Base-by-base conservation (phyloP, 768 basidiomycete genomes). In the Austroboletus eburneus region DNA sequence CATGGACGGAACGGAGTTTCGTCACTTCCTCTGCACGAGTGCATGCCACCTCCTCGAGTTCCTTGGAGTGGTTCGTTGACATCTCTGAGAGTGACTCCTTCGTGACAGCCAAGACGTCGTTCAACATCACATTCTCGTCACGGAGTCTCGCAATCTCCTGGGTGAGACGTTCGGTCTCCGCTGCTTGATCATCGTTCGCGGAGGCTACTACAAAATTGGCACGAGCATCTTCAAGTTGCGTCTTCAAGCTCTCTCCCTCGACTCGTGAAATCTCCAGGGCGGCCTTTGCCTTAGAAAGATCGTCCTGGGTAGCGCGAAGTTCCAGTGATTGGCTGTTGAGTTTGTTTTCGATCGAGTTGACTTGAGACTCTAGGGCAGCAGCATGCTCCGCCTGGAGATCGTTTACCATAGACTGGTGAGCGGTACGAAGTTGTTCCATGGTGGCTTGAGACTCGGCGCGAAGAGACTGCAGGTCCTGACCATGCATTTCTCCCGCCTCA, bases 241-340 rank as follows among this genome's bases (percentile, higher is more conserved):
- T 64, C 39, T 74, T 79, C 32, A 89, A 66, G 16, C 51, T 70
- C 46, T 79, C 78, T 6, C 80, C 64, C 53, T 90, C 85, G 3
- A 70, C 59, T 23, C 72, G 72, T 24, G 78, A 69, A 6, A 75
- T 49, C 17, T 81, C 75, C 8, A 83, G 58, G 21, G 77, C 67
- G 1, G 76, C 60, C 63, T 92, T 91, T 5, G 85, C 75, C 70
- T 90, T 91, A 3, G 73, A 59, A 29, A 93, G 80, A 62, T 91
- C 89, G 51, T 92, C 89, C 57, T 84, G 80, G 1, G 91, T 89
- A 13, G 89, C 91, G 58, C 85, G 89, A 35, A 92, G 76, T 54
- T 91, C 87, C 24, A 91, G 69, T 46, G 69, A 78, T 51, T 84
- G 71, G 41, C 68, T 76, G 44, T 70, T 71, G 42, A 87, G 74